Percentiles rank a stretch among this genome's conserved stretches.
These are phyloP conservation scores for Leucocoprinus leucothites DNA, from an alignment of 768 basidiomycete genomes.

Conservation along the genomic window DNA sequence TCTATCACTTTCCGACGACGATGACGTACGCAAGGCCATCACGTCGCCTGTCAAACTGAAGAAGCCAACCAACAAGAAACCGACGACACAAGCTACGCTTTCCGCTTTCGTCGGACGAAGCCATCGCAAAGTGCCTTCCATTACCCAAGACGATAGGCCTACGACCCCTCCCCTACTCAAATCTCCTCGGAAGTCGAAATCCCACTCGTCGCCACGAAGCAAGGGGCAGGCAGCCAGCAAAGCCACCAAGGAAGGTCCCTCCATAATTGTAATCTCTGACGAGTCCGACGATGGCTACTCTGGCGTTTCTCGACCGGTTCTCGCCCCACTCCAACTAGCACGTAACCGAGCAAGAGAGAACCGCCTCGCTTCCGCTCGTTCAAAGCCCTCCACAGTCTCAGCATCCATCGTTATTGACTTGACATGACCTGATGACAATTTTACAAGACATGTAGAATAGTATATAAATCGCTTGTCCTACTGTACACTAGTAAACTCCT, in stretches of 20 bases:
- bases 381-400: background rate
- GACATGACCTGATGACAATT: constrained; percentile 1
- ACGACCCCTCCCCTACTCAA: background rate
- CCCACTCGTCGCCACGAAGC: constrained; percentile 11
- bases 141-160: background rate
- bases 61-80: background rate
- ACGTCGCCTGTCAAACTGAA: background rate
- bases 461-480: background rate
- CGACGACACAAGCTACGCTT: background rate
- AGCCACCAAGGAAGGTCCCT: background rate
- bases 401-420: constrained; percentile 4
- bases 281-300: constrained; percentile 3
- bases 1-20: constrained; percentile 8
- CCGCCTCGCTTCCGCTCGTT: background rate
- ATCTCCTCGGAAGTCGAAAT: constrained; percentile 14
- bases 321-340: constrained; percentile 8
- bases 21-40: background rate
- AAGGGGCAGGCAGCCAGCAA: background rate
- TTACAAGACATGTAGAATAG: background rate
- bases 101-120: background rate
- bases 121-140: background rate
- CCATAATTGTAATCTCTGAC: background rate
- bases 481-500: constrained; percentile 2
- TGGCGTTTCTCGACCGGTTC: background rate
- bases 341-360: background rate